These are phyloP conservation scores for Monascus purpureus DNA, from an alignment of 495 filamentous ascomycete species.

Conservation along the genomic window DNA sequence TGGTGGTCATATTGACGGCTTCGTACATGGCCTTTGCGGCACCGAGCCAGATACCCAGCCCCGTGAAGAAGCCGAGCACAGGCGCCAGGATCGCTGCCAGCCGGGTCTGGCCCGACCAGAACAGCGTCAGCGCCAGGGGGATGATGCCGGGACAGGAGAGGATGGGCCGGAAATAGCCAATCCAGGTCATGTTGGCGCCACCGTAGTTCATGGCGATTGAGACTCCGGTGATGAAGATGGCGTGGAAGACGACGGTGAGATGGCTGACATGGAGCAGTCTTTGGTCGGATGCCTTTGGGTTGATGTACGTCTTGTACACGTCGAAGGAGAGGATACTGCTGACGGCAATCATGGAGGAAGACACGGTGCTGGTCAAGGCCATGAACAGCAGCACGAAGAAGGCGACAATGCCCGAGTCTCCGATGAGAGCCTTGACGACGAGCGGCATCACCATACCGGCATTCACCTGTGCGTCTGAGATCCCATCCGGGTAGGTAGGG, in stretches of 20 bases:
- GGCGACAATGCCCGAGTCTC: slow-evolving; percentile 27
- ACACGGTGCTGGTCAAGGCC: slow-evolving; percentile 29
- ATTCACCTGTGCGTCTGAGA: slow-evolving; percentile 16
- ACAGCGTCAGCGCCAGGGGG: slow-evolving; percentile 35
- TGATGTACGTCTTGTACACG: slow-evolving; percentile 33
- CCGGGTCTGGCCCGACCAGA: slow-evolving; percentile 33
- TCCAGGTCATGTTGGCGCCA: slow-evolving; percentile 20
- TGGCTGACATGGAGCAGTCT: slow-evolving; percentile 25
- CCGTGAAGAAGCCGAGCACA: slow-evolving; percentile 25
- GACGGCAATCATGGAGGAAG: slow-evolving; percentile 29
- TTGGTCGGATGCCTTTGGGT: slow-evolving; percentile 20
- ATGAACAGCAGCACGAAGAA: slow-evolving; percentile 31
- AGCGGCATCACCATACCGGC: slow-evolving; percentile 28
- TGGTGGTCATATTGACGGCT: slow-evolving; percentile 30
- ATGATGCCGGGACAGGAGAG: slow-evolving; percentile 33
- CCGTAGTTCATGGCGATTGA: slow-evolving; percentile 26
- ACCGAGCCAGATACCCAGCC: slow-evolving; percentile 33
- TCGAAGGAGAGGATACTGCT: slow-evolving; percentile 28
- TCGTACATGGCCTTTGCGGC: slow-evolving; percentile 29
- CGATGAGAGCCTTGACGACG: slow-evolving; percentile 26
- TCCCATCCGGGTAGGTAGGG: slow-evolving; percentile 29
- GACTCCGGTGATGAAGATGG: slow-evolving; percentile 22
- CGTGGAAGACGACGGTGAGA: slow-evolving; percentile 31
- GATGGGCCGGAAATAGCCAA: too few relatives aligned
- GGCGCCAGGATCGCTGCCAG: slow-evolving; percentile 30